Conservation (phyloP, 2,329 filamentous ascomycete genomes). For the Huntiella moniliformis region DNA sequence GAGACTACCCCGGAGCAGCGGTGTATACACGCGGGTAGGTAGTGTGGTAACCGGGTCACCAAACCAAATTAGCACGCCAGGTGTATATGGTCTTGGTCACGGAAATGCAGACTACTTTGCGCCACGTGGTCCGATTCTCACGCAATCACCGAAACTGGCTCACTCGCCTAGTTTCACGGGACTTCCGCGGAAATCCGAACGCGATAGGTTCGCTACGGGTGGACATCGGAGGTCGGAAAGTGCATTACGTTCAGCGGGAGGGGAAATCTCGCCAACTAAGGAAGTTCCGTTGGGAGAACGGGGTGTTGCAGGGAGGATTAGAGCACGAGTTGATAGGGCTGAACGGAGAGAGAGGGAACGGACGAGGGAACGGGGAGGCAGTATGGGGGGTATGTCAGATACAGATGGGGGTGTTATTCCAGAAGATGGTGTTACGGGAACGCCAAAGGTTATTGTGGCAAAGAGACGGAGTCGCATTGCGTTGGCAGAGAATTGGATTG, state of each 20-base stretch:
- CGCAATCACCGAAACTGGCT: too few relatives aligned
- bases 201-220: constrained; percentile 6
- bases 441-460: constrained; percentile 1
- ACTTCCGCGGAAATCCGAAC: background rate
- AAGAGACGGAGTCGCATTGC: constrained; percentile 9
- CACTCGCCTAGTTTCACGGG: too few relatives aligned
- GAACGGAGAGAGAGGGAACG: constrained; percentile 1
- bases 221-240: constrained; percentile 8
- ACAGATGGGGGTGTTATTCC: background rate
- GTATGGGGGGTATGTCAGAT: background rate
- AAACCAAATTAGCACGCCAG: too few relatives aligned
- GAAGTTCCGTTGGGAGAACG: constrained; percentile 7
- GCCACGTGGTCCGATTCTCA: too few relatives aligned
- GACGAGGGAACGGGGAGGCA: background rate
- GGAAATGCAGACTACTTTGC: background rate
- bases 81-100: background rate
- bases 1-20: constrained; percentile 3
- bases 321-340: background rate
- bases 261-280: constrained; percentile 2
- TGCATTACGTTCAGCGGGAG: constrained; percentile 3
- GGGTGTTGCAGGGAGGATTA: background rate
- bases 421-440: background rate
- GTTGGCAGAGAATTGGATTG: constrained; percentile 6
- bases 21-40: constrained; percentile 3
- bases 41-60: constrained; percentile 7